These are phyloP conservation scores for Teunomyces barrocoloradensis DNA, from an alignment of 805 yeast genomes.

Conservation along the genomic window DNA sequence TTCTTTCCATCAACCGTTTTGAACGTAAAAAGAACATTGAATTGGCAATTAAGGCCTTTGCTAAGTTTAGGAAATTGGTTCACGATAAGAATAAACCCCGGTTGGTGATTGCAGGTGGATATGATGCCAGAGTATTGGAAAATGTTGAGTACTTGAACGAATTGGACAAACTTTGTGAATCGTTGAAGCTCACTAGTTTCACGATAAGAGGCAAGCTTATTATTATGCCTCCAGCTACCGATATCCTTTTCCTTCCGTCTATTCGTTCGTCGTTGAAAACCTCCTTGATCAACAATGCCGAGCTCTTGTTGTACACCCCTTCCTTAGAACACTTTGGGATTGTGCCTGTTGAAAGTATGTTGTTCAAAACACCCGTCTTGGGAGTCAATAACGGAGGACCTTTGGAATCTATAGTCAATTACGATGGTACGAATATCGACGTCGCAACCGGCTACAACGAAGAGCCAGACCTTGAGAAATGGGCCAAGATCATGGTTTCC, in stretches of 20 bases:
- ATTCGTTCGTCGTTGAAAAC: slow-evolving; percentile 64
- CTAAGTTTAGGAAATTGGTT: slow-evolving; percentile 34
- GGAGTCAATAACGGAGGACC: slow-evolving; percentile 95
- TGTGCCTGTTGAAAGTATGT: slow-evolving; percentile 96
- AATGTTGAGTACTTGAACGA: slow-evolving; percentile 71
- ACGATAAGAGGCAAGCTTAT: slow-evolving; percentile 44
- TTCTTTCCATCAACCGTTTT: slow-evolving; percentile 82
- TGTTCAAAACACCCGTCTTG: slow-evolving; percentile 74
- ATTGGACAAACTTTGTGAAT: slow-evolving; percentile 48
- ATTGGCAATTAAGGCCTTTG: slow-evolving; percentile 71
- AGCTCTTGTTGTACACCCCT: slow-evolving; percentile 81
- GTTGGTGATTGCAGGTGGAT: slow-evolving; percentile 87
- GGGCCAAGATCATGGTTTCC: slow-evolving; percentile 53
- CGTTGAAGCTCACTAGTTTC: slow-evolving; percentile 40
- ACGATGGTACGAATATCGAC: slow-evolving; percentile 21
- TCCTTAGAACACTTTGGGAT: slow-evolving; percentile 94
- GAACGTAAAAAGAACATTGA: slow-evolving; percentile 82
- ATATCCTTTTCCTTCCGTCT: slow-evolving; percentile 78
- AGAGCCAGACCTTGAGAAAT: slow-evolving; percentile 44
- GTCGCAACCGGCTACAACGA: slow-evolving; percentile 65
- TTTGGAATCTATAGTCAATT: slow-evolving; percentile 62
- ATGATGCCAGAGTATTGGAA: slow-evolving; percentile 71
- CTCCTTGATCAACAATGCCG: slow-evolving; percentile 56
- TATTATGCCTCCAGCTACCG: slow-evolving; percentile 32
- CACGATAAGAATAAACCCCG: slow-evolving; percentile 37